Conservation (phyloP, 805 yeast species). For the Kodamaea kakaduensis region DNA sequence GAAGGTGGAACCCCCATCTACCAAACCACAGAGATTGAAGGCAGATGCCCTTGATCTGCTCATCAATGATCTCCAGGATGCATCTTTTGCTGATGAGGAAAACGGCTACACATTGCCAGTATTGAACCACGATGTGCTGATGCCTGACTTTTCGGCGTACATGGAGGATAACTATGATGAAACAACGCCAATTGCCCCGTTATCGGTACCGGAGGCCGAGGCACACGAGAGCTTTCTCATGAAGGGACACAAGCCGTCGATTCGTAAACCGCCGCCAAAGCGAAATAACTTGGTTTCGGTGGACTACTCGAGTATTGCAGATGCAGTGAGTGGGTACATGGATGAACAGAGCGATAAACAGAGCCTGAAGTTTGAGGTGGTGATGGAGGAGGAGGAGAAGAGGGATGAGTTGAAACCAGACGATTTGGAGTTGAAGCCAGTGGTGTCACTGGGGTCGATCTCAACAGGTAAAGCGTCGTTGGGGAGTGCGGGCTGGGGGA, state of each 20-base stretch:
- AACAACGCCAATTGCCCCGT: constrained; percentile 25
- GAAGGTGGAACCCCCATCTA: constrained; percentile 7
- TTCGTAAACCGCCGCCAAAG: constrained; percentile 35
- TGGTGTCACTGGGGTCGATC: constrained; percentile 14
- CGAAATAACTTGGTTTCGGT: constrained; percentile 22
- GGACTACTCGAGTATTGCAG: constrained; percentile 27
- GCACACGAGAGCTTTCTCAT: constrained; percentile 23
- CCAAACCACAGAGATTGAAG: constrained; percentile 11
- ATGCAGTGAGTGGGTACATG: constrained; percentile 31
- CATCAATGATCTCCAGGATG: constrained; percentile 32
- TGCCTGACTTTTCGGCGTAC: constrained; percentile 28
- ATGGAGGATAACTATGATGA: constrained; percentile 9
- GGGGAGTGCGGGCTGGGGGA: constrained; percentile 11
- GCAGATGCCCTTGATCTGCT: constrained; percentile 35
- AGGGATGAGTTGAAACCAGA: constrained; percentile 1
- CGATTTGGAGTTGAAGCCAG: constrained; percentile 11
- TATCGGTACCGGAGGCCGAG: constrained; percentile 18
- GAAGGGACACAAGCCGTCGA: constrained; percentile 28
- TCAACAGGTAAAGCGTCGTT: constrained; percentile 18
- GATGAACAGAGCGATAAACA: too few species aligned
- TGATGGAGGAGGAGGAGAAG: constrained; percentile 7
- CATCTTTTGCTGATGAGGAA: constrained; percentile 7
- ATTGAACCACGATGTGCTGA: constrained; percentile 15
- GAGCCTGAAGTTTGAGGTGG: constrained; percentile 8
- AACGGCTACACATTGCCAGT: constrained; percentile 3